Base-by-base conservation (phyloP, 345 rosid genomes). In the Aurinia saxatilis region DNA sequence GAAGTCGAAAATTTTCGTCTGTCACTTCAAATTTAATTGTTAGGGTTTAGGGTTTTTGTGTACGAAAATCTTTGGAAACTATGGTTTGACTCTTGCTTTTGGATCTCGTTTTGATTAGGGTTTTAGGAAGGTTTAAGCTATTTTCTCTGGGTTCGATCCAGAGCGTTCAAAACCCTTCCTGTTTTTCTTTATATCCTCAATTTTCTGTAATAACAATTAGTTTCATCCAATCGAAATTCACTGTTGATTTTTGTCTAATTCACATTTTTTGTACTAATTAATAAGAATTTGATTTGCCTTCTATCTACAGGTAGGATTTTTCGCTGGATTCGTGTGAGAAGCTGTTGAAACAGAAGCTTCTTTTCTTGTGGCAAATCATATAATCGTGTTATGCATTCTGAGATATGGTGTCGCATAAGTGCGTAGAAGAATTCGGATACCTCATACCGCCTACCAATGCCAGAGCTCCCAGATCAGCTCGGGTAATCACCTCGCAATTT, bases 401-500 rank as follows among this genome's bases (percentile, higher is more conserved):
- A 80, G 83, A 79, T 66, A 72, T 67, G 81, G 85, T 80, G 68
- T 76, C 87, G 85, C 87, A 80, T 65, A 88, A 74, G 79, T 78
- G 83, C 30, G 62, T 69, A 69, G 63, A 69, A 79, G 79, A 87
- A 42, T 79, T 84, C 66, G 90, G 86, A 67, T 81, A 82, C 77
- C 75, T 69, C 76, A 86, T 87, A 79, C 69, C 82, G 73, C 99
- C 97, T 37, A 41, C 86, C 65, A 84, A 75, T 19, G 97, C 99
- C 16, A 84, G 89, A 72, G 96, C 90, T 27, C 71, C 89, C 70
- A 76, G 97, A 86, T 90, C 99, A 37, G 82, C 84, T 51, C 79
- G 96, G 81, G 99, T 93, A 84, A 77, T 39, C 18, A 45, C 50
- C 57, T 71, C 27, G 51, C 13, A 5, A 2, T 25, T 46, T 19